Evolutionary conservation across 192 early-diverging fungal genomes (phyloP), one percentile per base, ranked within the genome.

Genomic region (Mortierella antarctica): DNA sequence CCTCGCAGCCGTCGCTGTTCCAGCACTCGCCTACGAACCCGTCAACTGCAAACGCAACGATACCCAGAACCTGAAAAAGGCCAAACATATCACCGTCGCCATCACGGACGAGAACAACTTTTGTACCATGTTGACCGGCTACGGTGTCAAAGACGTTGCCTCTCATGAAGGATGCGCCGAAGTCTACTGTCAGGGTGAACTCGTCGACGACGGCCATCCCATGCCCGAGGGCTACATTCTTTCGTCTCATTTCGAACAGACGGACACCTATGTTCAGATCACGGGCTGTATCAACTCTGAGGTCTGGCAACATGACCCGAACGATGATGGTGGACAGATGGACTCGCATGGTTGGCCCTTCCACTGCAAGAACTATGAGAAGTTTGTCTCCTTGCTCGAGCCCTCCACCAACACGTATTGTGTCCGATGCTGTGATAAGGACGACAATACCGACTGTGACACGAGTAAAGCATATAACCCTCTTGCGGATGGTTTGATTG

Each of bases 381-480:
- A 84, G 69, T 86, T 86, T 74, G 71, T 86, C 41, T 82, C 73
- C 3, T 54, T 86, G 67, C 61, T 86, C 64, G 85, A 84, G 57
- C 83, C 85, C 17, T 54, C 65, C 20, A 64, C 76, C 39, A 79
- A 82, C 53, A 83, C 75, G 10, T 86, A 79, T 69, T 86, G 85
- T 67, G 74, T 86, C 55, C 74, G 85, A 10, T 83, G 85, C 82
- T 86, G 82, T 48, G 62, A 62, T 17, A 48, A 31, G 18, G 48
- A 75, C 13, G n/a, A 41, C 20, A 60, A 75, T 46, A 20, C 18
- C 14, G 53, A 71, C 23, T 68, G 73, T 47, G 53, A 75, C 17
- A 75, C 73, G 47, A 68, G 73, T 76, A 68, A 68, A 57, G 66
- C 63, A 46, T 14, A 31, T 31, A 31, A 31, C 31, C 3, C 31